Base-by-base conservation (phyloP, 2,329 filamentous ascomycete species). In the Plenodomus biglobosus region DNA sequence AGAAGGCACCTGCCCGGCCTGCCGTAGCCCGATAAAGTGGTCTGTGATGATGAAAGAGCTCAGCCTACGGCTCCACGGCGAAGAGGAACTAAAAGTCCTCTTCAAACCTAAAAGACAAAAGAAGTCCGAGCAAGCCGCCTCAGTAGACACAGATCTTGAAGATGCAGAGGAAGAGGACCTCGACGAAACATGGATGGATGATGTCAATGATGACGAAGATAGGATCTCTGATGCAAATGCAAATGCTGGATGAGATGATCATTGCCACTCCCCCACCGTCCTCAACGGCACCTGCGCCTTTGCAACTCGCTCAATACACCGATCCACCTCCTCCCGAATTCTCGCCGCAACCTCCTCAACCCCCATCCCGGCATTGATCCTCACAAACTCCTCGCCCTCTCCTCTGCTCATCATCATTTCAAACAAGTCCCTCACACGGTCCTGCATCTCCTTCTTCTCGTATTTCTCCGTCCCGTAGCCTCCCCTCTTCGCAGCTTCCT, bases 391-490 rank as follows among this genome's bases (percentile, higher is more conserved):
- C 22, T 78, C 76, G 20, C 74, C 74, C 49, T 80, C 77, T 42
- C 76, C 75, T 32, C 67, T 63, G 46, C 71, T 59, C 53, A 78
- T 73, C 57, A 86, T 63, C 11, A 75, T 74, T 35, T 74, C 80
- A 70, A 95, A 96, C 41, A 95, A 69, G 53, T 85, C 81, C 17
- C 89, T 77, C 13, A 97, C 94, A 8, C 84, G 81, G 51, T 80
- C 77, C 75, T 99, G 94, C 83, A 96, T 88, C 64, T 85, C 84
- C 50, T 81, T 82, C 68, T 84, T 87, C 75, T 99, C 94, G 66
- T 97, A 99, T 54, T 89, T 80, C 77, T 99, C 94, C 16, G 80
- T 82, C 1, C 94, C 94, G 77, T 86, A 99, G 0, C 90, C 92
- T n/a, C 90, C 91, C 16, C 94, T 80, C 60, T 80, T 80, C 22